Evolutionary conservation across 768 basidiomycete genomes (phyloP).

Genomic region (Lactarius hatsudake): DNA sequence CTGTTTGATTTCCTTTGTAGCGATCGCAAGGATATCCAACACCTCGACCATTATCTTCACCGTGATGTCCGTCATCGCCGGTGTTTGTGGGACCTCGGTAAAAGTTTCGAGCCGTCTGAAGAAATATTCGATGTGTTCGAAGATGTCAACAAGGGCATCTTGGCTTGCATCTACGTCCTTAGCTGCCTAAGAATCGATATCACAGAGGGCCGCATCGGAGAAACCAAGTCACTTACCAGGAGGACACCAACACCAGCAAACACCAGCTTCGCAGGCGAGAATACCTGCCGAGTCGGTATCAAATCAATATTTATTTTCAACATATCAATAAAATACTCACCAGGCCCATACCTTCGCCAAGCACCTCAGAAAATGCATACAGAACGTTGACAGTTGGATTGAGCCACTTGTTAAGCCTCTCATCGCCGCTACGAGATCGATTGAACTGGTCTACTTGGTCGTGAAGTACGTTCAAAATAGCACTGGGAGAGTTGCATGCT

Average conservation of each 20-base stretch:
- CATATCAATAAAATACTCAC: neutral
- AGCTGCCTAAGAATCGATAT: neutral
- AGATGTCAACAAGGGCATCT: conserved; percentile 1
- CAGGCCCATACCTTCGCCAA: neutral
- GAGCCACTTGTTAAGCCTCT: neutral
- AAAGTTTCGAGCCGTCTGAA: conserved; percentile 5
- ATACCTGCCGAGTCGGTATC: neutral
- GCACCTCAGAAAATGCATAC: neutral
- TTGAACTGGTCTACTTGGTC: neutral
- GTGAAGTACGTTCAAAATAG: neutral
- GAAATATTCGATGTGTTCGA: conserved; percentile 1
- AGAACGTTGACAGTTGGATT: neutral
- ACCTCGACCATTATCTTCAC: conserved; percentile 7
- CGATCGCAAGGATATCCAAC: conserved; percentile 3
- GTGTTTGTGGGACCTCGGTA: neutral
- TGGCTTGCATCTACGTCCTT: neutral
- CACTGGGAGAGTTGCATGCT: neutral
- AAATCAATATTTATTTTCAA: neutral
- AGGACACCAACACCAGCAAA: conserved; percentile 9
- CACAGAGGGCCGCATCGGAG: neutral
- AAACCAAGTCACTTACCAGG: neutral
- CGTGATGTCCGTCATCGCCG: neutral
- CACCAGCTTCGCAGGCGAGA: neutral
- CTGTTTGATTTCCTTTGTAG: neutral
- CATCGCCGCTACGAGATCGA: neutral